A percentile compares a stretch with the other conserved stretches of the same genome.
Conservation (phyloP, 2,329 filamentous ascomycete species). For the Didymella sp. region DNA sequence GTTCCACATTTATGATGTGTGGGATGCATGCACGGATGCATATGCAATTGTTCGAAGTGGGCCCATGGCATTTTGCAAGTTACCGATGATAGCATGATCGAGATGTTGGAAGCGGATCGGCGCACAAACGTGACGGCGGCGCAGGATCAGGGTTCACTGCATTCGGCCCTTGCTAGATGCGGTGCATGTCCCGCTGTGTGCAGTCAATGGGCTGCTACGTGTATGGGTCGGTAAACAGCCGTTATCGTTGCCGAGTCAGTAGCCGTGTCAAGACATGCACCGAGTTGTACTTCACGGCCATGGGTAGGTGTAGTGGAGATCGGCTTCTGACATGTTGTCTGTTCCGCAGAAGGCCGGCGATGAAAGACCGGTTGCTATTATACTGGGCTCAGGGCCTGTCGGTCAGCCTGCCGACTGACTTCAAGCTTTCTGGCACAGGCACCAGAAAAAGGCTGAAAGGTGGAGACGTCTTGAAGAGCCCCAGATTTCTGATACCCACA, state of each 20-base stretch:
- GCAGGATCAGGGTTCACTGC: not conserved
- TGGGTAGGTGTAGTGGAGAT: too few species aligned
- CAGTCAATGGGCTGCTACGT: not conserved
- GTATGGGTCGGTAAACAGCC: not conserved
- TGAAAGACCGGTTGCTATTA: not conserved
- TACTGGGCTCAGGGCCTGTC: not conserved
- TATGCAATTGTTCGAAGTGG: constrained; percentile 7
- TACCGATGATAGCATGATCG: constrained; percentile 1
- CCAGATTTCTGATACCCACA: not conserved
- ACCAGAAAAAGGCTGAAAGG: not conserved
- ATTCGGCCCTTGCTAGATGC: not conserved
- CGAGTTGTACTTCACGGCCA: too few species aligned
- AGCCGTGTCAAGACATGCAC: not conserved
- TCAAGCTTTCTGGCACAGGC: not conserved
- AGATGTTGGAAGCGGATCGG: constrained; percentile 1
- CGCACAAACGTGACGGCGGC: not conserved
- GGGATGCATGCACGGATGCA: not conserved
- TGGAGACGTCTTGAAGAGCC: too few species aligned
- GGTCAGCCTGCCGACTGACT: not conserved
- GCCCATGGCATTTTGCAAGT: constrained; percentile 5
- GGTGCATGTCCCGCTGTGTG: not conserved
- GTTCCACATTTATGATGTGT: not conserved
- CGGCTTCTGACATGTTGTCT: not conserved
- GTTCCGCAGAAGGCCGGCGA: not conserved
- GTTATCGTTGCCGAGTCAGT: not conserved